These are phyloP conservation scores for Calendula officinalis DNA, from an alignment of 129 eudicot genomes.

Conservation along the genomic window DNA sequence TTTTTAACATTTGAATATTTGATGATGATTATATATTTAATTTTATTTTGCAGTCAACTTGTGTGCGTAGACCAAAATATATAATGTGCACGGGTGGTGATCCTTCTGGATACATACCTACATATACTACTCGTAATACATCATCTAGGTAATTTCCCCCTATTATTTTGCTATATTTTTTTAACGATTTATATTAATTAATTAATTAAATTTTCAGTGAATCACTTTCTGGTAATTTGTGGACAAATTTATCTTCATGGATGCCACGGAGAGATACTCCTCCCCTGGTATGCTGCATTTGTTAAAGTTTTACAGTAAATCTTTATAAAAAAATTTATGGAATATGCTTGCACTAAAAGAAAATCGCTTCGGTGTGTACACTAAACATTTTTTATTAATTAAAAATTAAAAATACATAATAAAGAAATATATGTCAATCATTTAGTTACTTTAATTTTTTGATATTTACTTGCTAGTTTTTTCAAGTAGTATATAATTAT, in stretches of 20 bases:
- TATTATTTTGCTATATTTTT: background rate
- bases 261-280: conserved; percentile 80
- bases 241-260: conserved; percentile 82
- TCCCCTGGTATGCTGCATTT: conserved; percentile 51
- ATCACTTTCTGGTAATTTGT: conserved; percentile 53
- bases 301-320: no score
- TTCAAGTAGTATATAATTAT: no score
- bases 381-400: no score
- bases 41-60: conserved; percentile 55
- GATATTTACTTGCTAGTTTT: no score
- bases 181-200: conserved; percentile 1
- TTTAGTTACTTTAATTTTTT: no score
- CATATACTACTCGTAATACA: conserved; percentile 61
- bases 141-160: conserved; percentile 53
- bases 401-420: no score
- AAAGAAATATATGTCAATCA: no score
- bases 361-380: no score
- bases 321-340: no score
- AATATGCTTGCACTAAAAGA: no score
- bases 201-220: conserved; percentile 44
- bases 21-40: conserved; percentile 9
- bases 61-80: conserved; percentile 89
- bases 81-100: conserved; percentile 85
- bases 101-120: conserved; percentile 76
- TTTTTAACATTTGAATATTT: background rate